Base-by-base conservation (phyloP, 129 eudicot species). In the sunflower (Helianthus annuus) region DNA sequence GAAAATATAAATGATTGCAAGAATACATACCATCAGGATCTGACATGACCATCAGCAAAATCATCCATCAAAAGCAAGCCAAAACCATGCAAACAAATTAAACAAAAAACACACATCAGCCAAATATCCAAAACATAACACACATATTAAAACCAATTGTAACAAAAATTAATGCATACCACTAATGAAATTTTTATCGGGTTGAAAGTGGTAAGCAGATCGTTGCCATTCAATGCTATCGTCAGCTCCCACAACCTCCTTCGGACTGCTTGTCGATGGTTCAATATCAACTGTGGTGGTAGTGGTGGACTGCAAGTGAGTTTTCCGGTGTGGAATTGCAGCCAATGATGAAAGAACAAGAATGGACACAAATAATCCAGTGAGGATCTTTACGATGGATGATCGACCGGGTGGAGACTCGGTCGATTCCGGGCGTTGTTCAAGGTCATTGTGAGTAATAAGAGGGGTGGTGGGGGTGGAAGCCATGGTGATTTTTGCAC, bases 1-100 rank as follows among this genome's bases (percentile, higher is more conserved):
- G 32, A 16, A 49, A 48, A 19, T 10, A 12, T 10, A 12, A 12
- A 2, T 29, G 55, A 48, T 42, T 42, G 46, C 46, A 42, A 42
- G 46, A 6, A 42, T 19, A 70, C 96, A 12, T 72, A 89, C 96
- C 96, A 77, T 86, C 83, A 74, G 96, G 96, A 78, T 89, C 96
- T 89, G 85, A 44, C 56, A 72, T 71, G 63, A 77, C 42, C 60
- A 32, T 64, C 73, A 63, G 70, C 52, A 73, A 62, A 49, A 73
- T 73, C 39, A 63, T 66, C 52, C 17, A 60, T 42, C 46, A 42
- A 42, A 42, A 42, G 10, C 46, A 42, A 42, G 48, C 71, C n/a
- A 27, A 76, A 44, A 68, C 49, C 64, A 52, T 15, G 27, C 58
- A 16, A 53, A 53, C 17, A 17, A 53, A 53, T n/a, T 6, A 65